Evolutionary conservation across 805 yeast species (phyloP).

Genomic region (Wickerhamiella dianesei): DNA sequence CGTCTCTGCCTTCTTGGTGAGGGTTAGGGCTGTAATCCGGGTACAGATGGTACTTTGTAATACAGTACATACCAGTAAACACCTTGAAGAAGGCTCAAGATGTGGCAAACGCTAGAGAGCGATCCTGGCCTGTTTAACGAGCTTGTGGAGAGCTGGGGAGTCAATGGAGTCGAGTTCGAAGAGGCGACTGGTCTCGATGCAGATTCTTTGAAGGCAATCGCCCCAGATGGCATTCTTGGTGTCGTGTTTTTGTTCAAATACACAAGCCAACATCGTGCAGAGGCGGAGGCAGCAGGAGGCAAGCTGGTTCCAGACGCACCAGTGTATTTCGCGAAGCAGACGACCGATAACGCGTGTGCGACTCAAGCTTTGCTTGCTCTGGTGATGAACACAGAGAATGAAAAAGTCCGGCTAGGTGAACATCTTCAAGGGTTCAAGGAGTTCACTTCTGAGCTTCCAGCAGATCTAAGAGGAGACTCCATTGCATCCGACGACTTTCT

Average conservation of each 20-base stretch:
- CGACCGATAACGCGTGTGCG: constrained; percentile 59
- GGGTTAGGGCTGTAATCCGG: too few relatives aligned
- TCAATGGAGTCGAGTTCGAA: constrained; percentile 40
- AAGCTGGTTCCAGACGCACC: constrained; percentile 11
- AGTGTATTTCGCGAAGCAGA: constrained; percentile 50
- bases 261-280: constrained; percentile 27
- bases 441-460: constrained; percentile 41
- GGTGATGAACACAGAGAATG: constrained; percentile 32
- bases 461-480: constrained; percentile 47
- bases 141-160: constrained; percentile 42
- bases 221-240: constrained; percentile 36
- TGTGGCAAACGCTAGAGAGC: constrained; percentile 15
- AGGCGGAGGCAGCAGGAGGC: constrained; percentile 11
- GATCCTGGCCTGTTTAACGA: constrained; percentile 47
- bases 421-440: constrained; percentile 35
- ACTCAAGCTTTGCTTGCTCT: constrained; percentile 55
- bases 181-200: constrained; percentile 44
- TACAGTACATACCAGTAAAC: too few relatives aligned
- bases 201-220: constrained; percentile 18
- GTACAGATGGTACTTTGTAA: too few relatives aligned
- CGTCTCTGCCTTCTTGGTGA: too few relatives aligned
- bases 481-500: constrained; percentile 45
- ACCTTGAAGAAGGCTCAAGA: too few relatives aligned
- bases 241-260: constrained; percentile 52
- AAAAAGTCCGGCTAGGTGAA: constrained; percentile 33